phyloP scores from a whole-genome alignment of 148 eudicot species.

The Agrostemma githago region DNA sequence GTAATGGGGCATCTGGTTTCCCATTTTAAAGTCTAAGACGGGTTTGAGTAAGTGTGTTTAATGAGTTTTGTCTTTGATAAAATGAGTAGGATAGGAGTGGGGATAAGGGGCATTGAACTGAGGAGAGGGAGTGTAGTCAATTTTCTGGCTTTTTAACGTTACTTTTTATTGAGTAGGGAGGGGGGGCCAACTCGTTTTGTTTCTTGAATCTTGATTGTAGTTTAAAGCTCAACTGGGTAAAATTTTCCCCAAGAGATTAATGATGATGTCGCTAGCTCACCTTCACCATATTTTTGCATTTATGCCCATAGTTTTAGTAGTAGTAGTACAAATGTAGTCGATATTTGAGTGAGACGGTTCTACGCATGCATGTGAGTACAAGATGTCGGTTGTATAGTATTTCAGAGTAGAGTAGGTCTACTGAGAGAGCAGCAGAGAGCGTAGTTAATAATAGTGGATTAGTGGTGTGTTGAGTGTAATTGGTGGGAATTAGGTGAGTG shows the following conservation, averaged over 20 bases:
- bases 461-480: background rate
- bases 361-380: no score
- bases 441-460: no score
- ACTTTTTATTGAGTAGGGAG: background rate
- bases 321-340: no score
- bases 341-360: no score
- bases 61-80: no score
- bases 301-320: no score
- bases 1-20: no score
- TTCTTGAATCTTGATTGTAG: background rate
- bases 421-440: no score
- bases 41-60: no score
- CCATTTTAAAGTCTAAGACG: no score
- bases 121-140: background rate
- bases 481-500: background rate
- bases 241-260: background rate
- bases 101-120: background rate
- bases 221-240: background rate
- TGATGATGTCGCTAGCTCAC: background rate
- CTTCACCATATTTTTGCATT: background rate
- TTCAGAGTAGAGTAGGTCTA: no score
- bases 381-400: no score
- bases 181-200: background rate
- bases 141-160: background rate
- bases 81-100: background rate